These are phyloP conservation scores for Phytophthora litchii DNA, from an alignment of 352 stramenopile species.

Conservation along the genomic window DNA sequence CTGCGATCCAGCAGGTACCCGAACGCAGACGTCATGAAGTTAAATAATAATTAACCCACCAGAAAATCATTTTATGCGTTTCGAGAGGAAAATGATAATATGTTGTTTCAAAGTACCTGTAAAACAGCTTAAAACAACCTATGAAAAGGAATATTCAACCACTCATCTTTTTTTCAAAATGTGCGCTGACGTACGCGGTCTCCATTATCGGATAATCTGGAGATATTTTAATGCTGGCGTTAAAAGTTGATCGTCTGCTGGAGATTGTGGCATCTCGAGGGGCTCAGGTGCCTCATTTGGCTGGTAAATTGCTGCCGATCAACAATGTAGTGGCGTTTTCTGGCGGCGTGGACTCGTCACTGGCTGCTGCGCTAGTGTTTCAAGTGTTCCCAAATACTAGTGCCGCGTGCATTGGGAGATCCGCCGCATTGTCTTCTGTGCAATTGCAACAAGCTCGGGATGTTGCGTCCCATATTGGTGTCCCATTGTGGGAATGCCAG, in stretches of 20 bases:
- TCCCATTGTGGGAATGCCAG: constrained; percentile 86
- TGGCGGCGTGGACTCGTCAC: constrained; percentile 95
- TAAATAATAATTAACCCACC: too few species aligned
- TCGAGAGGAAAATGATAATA: constrained; percentile 5
- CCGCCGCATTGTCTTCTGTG: constrained; percentile 83
- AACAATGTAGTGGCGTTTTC: constrained; percentile 92
- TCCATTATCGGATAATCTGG: constrained; percentile 1
- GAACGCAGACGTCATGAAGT: constrained; percentile 50
- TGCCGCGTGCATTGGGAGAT: constrained; percentile 93
- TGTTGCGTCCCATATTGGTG: constrained; percentile 89
- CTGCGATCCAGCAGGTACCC: constrained; percentile 61
- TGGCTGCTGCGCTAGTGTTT: constrained; percentile 92
- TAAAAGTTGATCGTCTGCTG: constrained; percentile 52
- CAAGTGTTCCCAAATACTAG: constrained; percentile 77
- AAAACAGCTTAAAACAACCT: constrained; percentile 1
- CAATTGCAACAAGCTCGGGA: constrained; percentile 89
- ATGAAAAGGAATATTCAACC: constrained; percentile 9
- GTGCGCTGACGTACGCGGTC: constrained; percentile 1
- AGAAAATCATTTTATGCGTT: constrained; percentile 3
- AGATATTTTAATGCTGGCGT: constrained; percentile 15
- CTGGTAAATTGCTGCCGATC: constrained; percentile 15
- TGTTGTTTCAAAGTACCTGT: neutral
- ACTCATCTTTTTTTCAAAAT: constrained; percentile 5
- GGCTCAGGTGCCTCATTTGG: neutral
- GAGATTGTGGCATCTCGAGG: constrained; percentile 42